Evolutionary conservation across 2,329 filamentous ascomycete genomes (phyloP).

Genomic region (Aureobasidium melanogenum): DNA sequence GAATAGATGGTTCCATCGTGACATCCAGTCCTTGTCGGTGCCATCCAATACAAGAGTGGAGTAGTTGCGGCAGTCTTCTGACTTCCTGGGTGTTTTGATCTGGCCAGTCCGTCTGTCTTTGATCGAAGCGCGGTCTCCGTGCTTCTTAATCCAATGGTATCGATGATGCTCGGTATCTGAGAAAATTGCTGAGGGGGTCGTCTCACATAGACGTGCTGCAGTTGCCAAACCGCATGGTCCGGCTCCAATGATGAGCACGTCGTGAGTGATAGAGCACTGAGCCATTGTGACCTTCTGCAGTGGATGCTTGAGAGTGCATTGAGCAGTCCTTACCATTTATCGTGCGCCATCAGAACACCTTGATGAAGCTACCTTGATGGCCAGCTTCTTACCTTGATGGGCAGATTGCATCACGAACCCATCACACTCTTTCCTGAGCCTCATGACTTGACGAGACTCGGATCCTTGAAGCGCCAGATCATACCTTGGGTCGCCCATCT

Average conservation of each 20-base stretch:
- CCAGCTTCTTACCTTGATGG: neutral
- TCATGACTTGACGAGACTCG: too few species aligned
- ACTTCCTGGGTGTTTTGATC: conserved; percentile 26
- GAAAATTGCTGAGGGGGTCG: conserved; percentile 68
- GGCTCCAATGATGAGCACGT: conserved; percentile 55
- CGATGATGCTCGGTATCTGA: conserved; percentile 74
- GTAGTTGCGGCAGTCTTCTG: conserved; percentile 16
- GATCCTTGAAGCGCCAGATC: too few species aligned
- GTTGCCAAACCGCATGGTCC: conserved; percentile 68
- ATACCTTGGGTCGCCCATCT: too few species aligned
- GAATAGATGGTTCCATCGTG: conserved; percentile 63
- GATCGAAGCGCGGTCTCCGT: conserved; percentile 51
- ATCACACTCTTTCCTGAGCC: too few species aligned
- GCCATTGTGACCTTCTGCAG: neutral
- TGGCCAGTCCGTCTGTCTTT: conserved; percentile 42
- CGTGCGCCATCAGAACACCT: neutral
- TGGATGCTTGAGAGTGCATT: too few species aligned
- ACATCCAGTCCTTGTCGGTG: conserved; percentile 56
- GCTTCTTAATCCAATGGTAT: conserved; percentile 68
- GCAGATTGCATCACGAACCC: neutral
- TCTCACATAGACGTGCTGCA: conserved; percentile 62
- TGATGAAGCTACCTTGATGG: neutral
- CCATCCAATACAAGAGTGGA: conserved; percentile 60
- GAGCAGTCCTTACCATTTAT: neutral
- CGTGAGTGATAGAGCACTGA: neutral